Evolutionary conservation across 2,329 filamentous ascomycete species (phyloP), one percentile per base, ranked within the genome.

Genomic region (Tolypocladium tundrense): DNA sequence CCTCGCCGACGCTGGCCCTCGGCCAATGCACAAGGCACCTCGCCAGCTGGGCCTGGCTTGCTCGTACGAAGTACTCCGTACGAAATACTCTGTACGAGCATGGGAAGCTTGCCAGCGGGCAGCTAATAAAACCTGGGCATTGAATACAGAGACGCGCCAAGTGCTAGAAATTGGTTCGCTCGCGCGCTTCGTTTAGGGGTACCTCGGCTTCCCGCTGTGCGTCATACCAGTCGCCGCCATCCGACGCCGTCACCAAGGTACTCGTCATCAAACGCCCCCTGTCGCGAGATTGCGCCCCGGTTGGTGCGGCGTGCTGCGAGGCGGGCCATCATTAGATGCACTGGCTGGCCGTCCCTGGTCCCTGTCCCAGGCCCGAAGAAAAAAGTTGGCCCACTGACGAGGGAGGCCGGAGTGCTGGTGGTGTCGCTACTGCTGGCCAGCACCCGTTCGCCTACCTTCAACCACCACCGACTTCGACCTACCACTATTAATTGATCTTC

Each of bases 261-360:
- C 51, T 35, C 51, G 33, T 40, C 51, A 57, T 57, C 56, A n/a
- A 14, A 14, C 7, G 1, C 11, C 50, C 56, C 51, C 35, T 54
- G 51, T 19, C 51, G 31, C 33, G 40, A 52, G 39, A 53, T 56
- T 55, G 39, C 53, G 40, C 21, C 53, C n/a, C 13, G 43, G 54
- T 39, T 52, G 53, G 45, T 13, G 42, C 27, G n/a, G 53, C 42
- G 50, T 57, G 39, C 56, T 39, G 27, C 19, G 13, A 35, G 31
- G 58, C 58, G 58, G 58, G 58, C 45, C 58, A 37, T 59, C 58
- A 59, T 59, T 35, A 59, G 57, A 59, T 13, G 54, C 43, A n/a
- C 31, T 51, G n/a, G 45, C 45, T 48, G 31, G 45, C 42, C 10
- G 24, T 27, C 24, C 24, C 24, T 27, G 21, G 5, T 19, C 40